A percentile compares a stretch with the other conserved stretches of the same genome.
These are phyloP conservation scores for Termitomyces sp. DNA, from an alignment of 768 basidiomycete species.

Conservation along the genomic window DNA sequence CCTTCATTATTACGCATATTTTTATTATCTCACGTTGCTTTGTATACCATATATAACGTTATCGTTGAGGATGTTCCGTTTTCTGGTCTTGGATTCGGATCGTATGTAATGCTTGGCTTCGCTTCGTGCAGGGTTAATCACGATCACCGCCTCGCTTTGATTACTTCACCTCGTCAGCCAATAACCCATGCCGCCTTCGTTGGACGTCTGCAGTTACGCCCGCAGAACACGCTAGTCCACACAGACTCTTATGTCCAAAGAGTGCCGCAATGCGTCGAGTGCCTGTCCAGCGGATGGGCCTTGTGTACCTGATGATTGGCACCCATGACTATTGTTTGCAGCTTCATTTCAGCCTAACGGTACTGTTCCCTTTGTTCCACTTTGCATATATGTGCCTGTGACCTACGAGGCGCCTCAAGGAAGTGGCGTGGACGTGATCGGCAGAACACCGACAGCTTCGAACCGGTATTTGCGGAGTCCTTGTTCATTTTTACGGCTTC, in stretches of 20 bases:
- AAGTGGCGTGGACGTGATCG: neutral
- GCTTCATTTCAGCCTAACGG: neutral
- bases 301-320: neutral
- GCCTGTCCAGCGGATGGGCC: neutral
- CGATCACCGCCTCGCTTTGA: neutral
- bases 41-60: slow-evolving; percentile 7
- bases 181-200: neutral
- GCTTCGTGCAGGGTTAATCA: neutral
- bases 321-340: neutral
- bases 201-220: neutral
- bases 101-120: neutral
- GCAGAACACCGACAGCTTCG: neutral
- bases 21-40: slow-evolving; percentile 8
- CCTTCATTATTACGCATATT: slow-evolving; percentile 4
- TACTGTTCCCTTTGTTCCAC: neutral
- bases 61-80: neutral
- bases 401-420: neutral
- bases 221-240: neutral
- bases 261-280: neutral
- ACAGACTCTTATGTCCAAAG: neutral
- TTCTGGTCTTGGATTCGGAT: neutral
- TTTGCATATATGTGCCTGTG: neutral
- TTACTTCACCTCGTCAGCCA: neutral
- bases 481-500: neutral
- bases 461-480: neutral